Evolutionary conservation across 352 stramenopile genomes (phyloP), one percentile per base, ranked within the genome.

Genomic region (Saprolegnia diclina): DNA sequence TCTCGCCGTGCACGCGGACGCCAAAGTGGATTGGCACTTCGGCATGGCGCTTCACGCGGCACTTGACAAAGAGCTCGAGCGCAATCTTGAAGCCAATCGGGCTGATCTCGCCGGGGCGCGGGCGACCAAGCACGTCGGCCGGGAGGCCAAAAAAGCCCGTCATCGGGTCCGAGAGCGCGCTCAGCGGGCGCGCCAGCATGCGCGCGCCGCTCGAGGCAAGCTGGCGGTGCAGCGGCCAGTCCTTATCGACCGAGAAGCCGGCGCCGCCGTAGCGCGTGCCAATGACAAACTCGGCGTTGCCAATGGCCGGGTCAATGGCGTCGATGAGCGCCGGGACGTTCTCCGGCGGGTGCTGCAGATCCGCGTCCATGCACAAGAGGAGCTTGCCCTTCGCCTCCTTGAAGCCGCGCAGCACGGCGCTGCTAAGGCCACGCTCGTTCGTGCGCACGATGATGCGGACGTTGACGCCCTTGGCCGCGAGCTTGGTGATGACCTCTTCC

Each of bases 11-110:
- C 24, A 75, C 64, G 38, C 75, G 73, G 32, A 79, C 75, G 50
- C 72, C 66, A 54, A 80, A 80, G 46, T 71, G 73, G 62, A 80
- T 80, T 24, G 75, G 75, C 45, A 80, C 74, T 62, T 80, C 75
- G 11, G 62, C 37, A 32, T 79, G 67, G 16, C 32, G 37, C 21
- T 70, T 35, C 44, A 71, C 73, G 19, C 64, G 50, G 69, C 75
- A 80, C n/a, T 73, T 71, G 10, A 80, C 75, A 56, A 79, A 75
- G 26, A 80, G 64, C 65, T 80, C 75, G 35, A 80, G 59, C 22
- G 65, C 75, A 59, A 80, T 78, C 59, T 80, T 80, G 53, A 75
- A 80, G 40, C 75, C 75, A 16, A 76, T 72, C 5, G 75, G 71
- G 54, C 78, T 79, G 16, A 78, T 45, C 22, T 73, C 42, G 37